Evolutionary conservation across 2,329 filamentous ascomycete species (phyloP), one percentile per base, ranked within the genome.

Genomic region (Alternaria panax): DNA sequence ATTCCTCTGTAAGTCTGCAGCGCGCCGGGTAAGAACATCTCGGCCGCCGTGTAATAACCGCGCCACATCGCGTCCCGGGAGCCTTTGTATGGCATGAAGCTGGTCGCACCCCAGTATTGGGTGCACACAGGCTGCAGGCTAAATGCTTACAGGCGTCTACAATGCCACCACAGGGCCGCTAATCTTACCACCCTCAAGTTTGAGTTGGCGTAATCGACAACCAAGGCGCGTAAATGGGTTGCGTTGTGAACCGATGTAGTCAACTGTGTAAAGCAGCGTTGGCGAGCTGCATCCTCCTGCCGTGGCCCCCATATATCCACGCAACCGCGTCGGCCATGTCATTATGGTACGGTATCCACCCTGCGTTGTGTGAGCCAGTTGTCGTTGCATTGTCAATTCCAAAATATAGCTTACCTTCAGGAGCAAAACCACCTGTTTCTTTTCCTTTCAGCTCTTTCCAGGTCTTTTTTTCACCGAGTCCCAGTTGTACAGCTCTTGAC

Each of bases 221-320:
- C 51, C 57, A 56, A 28, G 51, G 57, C 20, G 38, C 45, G 20
- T 59, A 48, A 20, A 56, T 28, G 6, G 55, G 55, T 25, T 51
- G 46, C 28, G 52, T 59, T 32, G 46, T 59, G 57, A 56, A 59
- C 27, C 40, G 45, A 46, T 56, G 57, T 56, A 64, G 59, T 67
- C 61, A 66, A 45, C 63, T 60, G 38, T 54, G 46, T 34, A 74
- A 62, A 8, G 74, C 75, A 11, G 65, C 55, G 28, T 71, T 66
- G 14, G 75, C 74, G 20, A 76, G 60, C 41, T 75, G 68, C 65
- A 72, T 72, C 24, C 75, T 63, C 46, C 72, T 62, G 3, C 71
- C 69, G 64, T 69, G 74, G 8, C 74, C 75, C 6, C 74, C 74
- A 51, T 77, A 77, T 12, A 77, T 64, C 75, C 75, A 77, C 2